phyloP scores from a whole-genome alignment of 1,139 yeast genomes.

The Pichia sp. region DNA sequence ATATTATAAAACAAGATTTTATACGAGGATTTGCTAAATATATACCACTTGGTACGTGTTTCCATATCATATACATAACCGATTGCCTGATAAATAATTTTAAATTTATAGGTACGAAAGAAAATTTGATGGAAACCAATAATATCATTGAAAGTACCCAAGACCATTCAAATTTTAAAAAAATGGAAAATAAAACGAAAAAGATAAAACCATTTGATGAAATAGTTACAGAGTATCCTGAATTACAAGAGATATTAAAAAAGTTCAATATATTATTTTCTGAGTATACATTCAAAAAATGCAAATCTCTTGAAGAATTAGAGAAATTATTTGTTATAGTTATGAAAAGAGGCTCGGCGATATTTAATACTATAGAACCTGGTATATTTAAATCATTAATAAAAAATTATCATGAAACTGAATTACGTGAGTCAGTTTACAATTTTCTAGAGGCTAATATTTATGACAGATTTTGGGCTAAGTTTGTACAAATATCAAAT shows the following conservation, averaged over 20 bases:
- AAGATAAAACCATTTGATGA: conserved; percentile 1
- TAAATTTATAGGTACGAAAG: conserved; percentile 2
- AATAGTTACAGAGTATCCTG: conserved; percentile 1
- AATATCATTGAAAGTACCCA: neutral
- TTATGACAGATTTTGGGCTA: conserved; percentile 58
- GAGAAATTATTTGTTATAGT: conserved; percentile 31
- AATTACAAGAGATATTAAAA: neutral
- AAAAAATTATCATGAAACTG: conserved; percentile 38
- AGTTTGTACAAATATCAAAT: conserved; percentile 34
- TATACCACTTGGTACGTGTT: conserved; percentile 42
- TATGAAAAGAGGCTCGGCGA: conserved; percentile 35
- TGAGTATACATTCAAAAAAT: conserved; percentile 18
- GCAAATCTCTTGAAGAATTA: conserved; percentile 31
- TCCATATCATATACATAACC: conserved; percentile 48
- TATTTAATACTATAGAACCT: conserved; percentile 29
- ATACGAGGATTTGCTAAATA: conserved; percentile 25
- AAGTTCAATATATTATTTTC: conserved; percentile 6
- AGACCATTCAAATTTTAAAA: neutral
- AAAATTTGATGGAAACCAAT: conserved; percentile 2
- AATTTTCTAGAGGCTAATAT: conserved; percentile 65
- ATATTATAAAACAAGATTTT: conserved; percentile 35
- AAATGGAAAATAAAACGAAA: neutral
- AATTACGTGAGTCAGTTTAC: conserved; percentile 51
- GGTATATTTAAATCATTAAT: conserved; percentile 9
- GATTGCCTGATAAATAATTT: conserved; percentile 43